Evolutionary conservation across 805 yeast genomes (phyloP), one percentile per base, ranked within the genome.

Genomic region (Lipomyces sp.): DNA sequence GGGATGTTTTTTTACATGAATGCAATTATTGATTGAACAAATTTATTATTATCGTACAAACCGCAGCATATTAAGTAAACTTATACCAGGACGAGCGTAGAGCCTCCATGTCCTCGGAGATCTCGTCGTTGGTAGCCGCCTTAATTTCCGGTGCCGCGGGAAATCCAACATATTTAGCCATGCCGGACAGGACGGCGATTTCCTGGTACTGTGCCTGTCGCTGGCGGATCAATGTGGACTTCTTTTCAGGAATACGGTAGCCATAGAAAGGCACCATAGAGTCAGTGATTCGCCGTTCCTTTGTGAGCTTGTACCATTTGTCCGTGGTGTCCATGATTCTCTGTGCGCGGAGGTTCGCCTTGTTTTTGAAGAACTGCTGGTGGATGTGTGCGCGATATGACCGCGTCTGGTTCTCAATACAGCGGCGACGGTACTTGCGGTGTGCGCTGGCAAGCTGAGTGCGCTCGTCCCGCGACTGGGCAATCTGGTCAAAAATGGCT

Each of bases 241-340:
- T 61, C 61, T 68, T 56, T 57, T 69, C 62, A 47, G 78, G 72
- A 40, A 75, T 64, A 57, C 67, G 63, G 68, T 71, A 68, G 48
- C 71, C 61, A 64, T 69, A 69, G 54, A 76, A 72, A 39, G 83
- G 74, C 44, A 73, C 70, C 44, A 80, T 61, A 56, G 78, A 77
- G 65, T 88, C 96, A 79, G 87, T 76, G 39, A 81, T 81, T 57
- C 95, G 76, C 61, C 97, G 76, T 66, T 93, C 98, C 62, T 83
- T 81, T 68, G 89, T 90, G 63, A 90, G 85, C 59, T 85, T 83
- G 71, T 91, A 91, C 98, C 98, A 93, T 56, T 80, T 76, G 36
- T 84, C 78, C 4, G 97, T 90, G 3, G 95, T 85, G 6, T 79
- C 75, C 52, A 79, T 74, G 42, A 91, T 75, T 72, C 87, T 74